Evolutionary conservation across 805 yeast genomes (phyloP).

Genomic region (Isabelozyma rhagii): DNA sequence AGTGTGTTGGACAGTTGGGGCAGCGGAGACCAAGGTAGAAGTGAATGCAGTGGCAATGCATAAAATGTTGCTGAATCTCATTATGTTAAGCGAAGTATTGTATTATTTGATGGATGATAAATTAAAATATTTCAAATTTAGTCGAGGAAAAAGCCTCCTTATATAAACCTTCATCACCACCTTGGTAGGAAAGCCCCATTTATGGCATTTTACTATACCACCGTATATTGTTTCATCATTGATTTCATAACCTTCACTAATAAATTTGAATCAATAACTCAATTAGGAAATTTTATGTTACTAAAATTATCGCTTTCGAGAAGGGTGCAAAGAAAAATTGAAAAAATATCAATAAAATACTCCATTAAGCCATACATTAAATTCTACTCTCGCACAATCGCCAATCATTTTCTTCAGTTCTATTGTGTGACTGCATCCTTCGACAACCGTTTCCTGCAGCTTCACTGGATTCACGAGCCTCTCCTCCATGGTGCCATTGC

Average conservation of each 20-base stretch:
- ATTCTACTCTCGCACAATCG: not conserved
- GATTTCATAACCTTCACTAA: not conserved
- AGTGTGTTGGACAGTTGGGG: constrained; percentile 10
- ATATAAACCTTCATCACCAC: not conserved
- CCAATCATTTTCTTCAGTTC: not conserved
- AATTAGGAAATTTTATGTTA: not conserved
- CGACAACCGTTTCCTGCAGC: not conserved
- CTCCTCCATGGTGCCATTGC: not conserved
- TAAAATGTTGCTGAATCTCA: constrained; percentile 17
- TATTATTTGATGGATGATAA: not conserved
- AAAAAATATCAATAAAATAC: not conserved
- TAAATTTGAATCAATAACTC: not conserved
- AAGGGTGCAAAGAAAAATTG: not conserved
- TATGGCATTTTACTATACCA: not conserved
- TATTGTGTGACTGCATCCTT: not conserved
- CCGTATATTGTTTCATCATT: not conserved
- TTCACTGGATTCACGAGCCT: not conserved
- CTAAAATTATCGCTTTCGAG: not conserved
- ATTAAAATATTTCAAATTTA: not conserved
- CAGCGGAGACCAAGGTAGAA: constrained; percentile 17
- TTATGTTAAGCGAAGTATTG: constrained; percentile 1
- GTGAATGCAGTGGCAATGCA: constrained; percentile 13
- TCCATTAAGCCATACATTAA: not conserved
- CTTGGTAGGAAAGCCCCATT: not conserved
- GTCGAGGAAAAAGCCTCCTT: not conserved